Base-by-base conservation (phyloP, 164 flowering plant species). In the Echeveria elegans region DNA sequence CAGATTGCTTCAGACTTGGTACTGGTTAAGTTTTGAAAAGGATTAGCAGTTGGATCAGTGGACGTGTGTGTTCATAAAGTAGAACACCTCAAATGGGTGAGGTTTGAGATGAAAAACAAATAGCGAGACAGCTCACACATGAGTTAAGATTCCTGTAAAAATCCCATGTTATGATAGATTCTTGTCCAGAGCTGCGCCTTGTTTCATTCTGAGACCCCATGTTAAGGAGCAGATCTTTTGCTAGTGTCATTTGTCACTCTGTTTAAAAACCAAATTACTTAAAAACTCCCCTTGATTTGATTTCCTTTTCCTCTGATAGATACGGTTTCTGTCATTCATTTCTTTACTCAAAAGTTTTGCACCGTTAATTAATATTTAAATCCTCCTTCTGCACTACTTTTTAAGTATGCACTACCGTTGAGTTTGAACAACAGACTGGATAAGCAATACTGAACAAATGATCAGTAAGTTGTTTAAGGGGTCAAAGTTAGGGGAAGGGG, bases 211-310 rank as follows among this genome's bases (percentile, higher is more conserved):
- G 15, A 52, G 66, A 70, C 43, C 64, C 68, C 73, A 71, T 77
- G 72, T 69, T 69, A 64, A 75, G 77, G 71, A 43, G 68, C 70
- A 68, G 45, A 2, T 40, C 18, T 32, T 56, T 28, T 28, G 28
- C 56, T 26, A 18, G 14, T 52, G 59, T 26, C 60, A 53, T 53
- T 53, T 53, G 60, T 53, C 61, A 26, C 31, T 52, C 31, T 23
- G 31, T 18, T 29, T 56, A 12, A 34, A 34, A 43, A 56, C n/a
- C 61, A 10, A 1, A 28, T 56, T 28, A 56, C 32, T 26, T 53
- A 53, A 53, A 1, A 11, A 16, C 12, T 47, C 5, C 7, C 5
- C 30, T 56, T 29, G 30, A 1, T 2, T 56, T 56, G 32, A 53
- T 53, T 53, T 53, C 31, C 60, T 53, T 53, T 26, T 53, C 31